Percentiles rank a stretch among this genome's conserved stretches.
Evolutionary conservation across 768 basidiomycete species (phyloP).

Genomic region (Suillus fuscotomentosus): DNA sequence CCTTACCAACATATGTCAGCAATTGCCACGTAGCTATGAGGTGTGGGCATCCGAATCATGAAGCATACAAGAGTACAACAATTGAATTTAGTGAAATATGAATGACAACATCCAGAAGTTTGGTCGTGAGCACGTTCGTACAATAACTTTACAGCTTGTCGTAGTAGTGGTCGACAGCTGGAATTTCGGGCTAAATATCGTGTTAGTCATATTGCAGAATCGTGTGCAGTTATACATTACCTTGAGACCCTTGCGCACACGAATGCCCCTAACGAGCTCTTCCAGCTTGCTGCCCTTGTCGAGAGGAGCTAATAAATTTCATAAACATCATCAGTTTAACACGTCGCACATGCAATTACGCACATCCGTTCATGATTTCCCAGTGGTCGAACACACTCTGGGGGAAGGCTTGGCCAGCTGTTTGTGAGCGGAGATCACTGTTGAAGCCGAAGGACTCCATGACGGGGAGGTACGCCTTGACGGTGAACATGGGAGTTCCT

Average conservation of each 20-base stretch:
- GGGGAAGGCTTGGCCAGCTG: slow-evolving; percentile 97
- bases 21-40: background rate
- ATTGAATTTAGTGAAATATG: slow-evolving; percentile 10
- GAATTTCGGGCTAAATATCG: slow-evolving; percentile 72
- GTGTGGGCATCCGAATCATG: background rate
- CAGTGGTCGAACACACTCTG: slow-evolving; percentile 94
- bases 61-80: slow-evolving; percentile 13
- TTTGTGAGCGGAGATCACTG: slow-evolving; percentile 88
- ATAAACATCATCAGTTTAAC: slow-evolving; percentile 4
- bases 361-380: slow-evolving; percentile 81
- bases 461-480: slow-evolving; percentile 95
- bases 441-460: slow-evolving; percentile 97
- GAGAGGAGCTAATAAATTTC: slow-evolving; percentile 53
- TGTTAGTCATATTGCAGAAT: background rate
- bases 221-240: slow-evolving; percentile 31
- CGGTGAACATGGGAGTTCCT: slow-evolving; percentile 99
- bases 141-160: slow-evolving; percentile 72
- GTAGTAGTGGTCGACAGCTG: slow-evolving; percentile 85
- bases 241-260: slow-evolving; percentile 95
- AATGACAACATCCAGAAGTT: slow-evolving; percentile 14
- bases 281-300: slow-evolving; percentile 94
- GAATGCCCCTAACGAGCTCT: slow-evolving; percentile 77
- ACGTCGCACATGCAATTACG: slow-evolving; percentile 27
- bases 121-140: slow-evolving; percentile 9
- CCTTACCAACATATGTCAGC: background rate